Base-by-base conservation (phyloP, 768 basidiomycete genomes). In the Kwoniella sp. region DNA sequence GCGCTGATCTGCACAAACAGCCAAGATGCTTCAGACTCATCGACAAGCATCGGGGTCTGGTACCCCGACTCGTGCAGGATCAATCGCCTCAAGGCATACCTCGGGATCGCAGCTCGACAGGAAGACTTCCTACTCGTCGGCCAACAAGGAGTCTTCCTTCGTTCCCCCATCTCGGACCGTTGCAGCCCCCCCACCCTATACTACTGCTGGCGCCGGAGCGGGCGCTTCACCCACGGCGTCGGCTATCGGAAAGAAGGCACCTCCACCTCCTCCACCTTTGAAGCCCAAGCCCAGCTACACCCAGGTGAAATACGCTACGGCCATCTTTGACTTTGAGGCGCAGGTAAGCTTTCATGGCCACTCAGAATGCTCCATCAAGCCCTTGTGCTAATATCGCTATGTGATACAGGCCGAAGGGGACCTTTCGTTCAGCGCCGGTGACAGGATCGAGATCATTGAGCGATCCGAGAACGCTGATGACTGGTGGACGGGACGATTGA, bases 261-360 rank as follows among this genome's bases (percentile, higher is more conserved):
- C 92, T 0, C 91, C 92, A 0, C 93, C 93, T 0, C 93, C 93
- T 0, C 93, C 93, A 7, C 86, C 90, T 2, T 69, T 91, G 63
- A 92, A 90, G 76, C 83, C 88, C 1, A 92, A 90, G 70, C 88
- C 88, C 5, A 88, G 86, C 72, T 78, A 80, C 7, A 82, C 82
- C 1, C 77, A 77, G 44, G 76, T 79, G 3, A 81, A 84, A 72
- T 90, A 89, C 66, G 90, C 91, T 22, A 85, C 88, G 9, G 95
- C 95, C 26, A 70, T 98, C 67, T 99, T 95, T 69, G 95, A 99
- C 73, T 99, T 93, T 70, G 80, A 79, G 29, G 89, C 95, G 17
- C 91, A 93, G 81, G 85, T 83, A 67, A 47, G 78, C n/a, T n/a
- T 67, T 17, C n/a, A n/a, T 38, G 11, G 29, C 8, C 17, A 26